Conservation (phyloP, 306 rosid species). For the Arachis hypogaea region DNA sequence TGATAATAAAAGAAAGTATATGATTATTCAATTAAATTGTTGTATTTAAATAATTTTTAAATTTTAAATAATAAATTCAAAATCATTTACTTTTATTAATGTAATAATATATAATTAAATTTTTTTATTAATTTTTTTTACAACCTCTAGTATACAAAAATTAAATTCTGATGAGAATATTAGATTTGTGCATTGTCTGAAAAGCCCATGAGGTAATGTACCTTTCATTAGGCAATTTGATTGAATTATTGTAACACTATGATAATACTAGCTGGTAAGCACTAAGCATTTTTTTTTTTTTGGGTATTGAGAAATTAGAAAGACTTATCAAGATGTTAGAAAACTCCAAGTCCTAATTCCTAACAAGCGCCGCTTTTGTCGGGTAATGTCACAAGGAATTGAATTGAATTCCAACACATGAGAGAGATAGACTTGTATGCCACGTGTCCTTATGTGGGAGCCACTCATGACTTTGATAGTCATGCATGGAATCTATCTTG, state of each 20-base stretch:
- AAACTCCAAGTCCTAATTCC: not conserved
- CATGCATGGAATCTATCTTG: conserved; percentile 1
- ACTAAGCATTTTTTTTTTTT: not conserved
- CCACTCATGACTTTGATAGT: conserved; percentile 6
- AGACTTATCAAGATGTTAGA: not conserved
- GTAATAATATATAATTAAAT: too few species aligned
- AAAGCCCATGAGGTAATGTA: not conserved
- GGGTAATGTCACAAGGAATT: conserved; percentile 18
- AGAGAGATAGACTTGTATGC: not conserved
- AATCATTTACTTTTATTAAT: too few species aligned
- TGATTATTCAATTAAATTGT: too few species aligned
- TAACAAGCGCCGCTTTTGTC: conserved; percentile 35
- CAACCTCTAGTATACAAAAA: not conserved
- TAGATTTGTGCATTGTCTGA: not conserved
- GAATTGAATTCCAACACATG: not conserved
- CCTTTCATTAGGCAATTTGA: not conserved
- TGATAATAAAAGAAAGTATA: too few species aligned
- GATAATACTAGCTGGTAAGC: not conserved
- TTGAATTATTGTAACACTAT: not conserved
- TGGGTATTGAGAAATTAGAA: not conserved
- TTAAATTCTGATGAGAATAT: too few species aligned
- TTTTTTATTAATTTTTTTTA: too few species aligned
- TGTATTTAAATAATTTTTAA: too few species aligned
- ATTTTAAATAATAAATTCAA: too few species aligned
- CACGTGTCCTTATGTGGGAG: conserved; percentile 33